Evolutionary conservation across 306 rosid genomes (phyloP).

Genomic region (Glycine tomentella): DNA sequence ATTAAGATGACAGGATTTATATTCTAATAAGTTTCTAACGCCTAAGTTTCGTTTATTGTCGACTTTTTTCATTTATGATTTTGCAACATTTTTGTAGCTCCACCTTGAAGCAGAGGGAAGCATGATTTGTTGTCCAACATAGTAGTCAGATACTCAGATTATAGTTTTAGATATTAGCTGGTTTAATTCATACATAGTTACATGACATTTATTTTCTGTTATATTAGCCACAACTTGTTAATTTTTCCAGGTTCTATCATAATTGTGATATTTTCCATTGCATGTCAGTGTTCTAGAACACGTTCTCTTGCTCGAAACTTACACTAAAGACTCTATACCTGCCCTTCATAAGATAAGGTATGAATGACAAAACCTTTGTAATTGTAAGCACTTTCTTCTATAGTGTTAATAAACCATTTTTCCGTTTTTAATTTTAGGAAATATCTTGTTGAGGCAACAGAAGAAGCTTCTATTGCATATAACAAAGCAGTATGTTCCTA

Average conservation of each 20-base stretch:
- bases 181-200: slow-evolving; percentile 3
- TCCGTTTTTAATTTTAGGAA: slow-evolving; percentile 61
- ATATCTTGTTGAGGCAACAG: slow-evolving; percentile 88
- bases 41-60: background rate
- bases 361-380: background rate
- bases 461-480: slow-evolving; percentile 85
- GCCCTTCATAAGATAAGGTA: slow-evolving; percentile 93
- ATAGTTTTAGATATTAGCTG: background rate
- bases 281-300: slow-evolving; percentile 80
- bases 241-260: slow-evolving; percentile 36
- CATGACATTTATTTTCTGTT: background rate
- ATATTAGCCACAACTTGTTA: slow-evolving; percentile 15
- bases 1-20: background rate
- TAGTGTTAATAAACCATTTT: slow-evolving; percentile 10
- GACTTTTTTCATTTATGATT: slow-evolving; percentile 17
- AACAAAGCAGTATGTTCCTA: slow-evolving; percentile 81
- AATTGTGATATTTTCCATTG: slow-evolving; percentile 33
- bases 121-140: slow-evolving; percentile 18
- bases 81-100: background rate
- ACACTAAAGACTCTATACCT: slow-evolving; percentile 81
- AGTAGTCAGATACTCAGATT: background rate
- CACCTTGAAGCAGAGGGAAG: slow-evolving; percentile 30
- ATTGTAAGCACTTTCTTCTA: slow-evolving; percentile 28
- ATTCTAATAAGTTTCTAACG: background rate
- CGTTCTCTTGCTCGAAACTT: slow-evolving; percentile 75